Conservation (phyloP, 148 eudicot species). For the Cornus controversa region DNA sequence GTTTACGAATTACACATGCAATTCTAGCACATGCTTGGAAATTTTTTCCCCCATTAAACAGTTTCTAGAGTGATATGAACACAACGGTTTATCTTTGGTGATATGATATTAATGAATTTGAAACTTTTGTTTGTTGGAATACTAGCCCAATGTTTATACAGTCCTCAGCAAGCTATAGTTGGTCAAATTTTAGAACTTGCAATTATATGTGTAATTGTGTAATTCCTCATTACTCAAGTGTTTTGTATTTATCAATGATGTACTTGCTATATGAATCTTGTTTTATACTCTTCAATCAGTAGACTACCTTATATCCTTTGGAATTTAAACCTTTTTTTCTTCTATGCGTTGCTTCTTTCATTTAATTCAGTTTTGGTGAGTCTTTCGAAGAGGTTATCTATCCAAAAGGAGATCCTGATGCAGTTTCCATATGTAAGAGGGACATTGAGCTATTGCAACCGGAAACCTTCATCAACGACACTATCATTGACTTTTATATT, state of each 20-base stretch:
- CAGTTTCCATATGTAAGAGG: slow-evolving; percentile 63
- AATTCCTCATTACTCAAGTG: background rate
- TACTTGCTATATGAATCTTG: background rate
- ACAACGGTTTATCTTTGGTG: background rate
- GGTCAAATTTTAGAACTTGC: background rate
- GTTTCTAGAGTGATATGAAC: background rate
- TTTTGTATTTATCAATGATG: background rate
- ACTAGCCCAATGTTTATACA: too few species aligned
- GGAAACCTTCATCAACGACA: slow-evolving; percentile 70
- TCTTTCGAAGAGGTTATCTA: slow-evolving; percentile 57
- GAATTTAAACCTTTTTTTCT: background rate
- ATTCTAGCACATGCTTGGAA: background rate
- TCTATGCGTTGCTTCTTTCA: background rate
- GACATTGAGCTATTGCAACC: slow-evolving; percentile 79
- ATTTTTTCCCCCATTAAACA: too few species aligned
- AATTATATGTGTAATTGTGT: background rate
- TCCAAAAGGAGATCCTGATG: slow-evolving; percentile 81
- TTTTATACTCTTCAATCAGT: background rate
- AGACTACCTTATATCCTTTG: background rate
- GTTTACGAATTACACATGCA: background rate
- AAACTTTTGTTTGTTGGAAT: background rate
- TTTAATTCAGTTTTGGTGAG: slow-evolving; percentile 37
- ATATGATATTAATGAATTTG: background rate
- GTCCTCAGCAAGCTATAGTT: background rate
- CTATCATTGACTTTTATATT: slow-evolving; percentile 83